These are phyloP conservation scores for Puccinia novopanici DNA, from an alignment of 1,284 basidiomycete genomes.

Conservation along the genomic window DNA sequence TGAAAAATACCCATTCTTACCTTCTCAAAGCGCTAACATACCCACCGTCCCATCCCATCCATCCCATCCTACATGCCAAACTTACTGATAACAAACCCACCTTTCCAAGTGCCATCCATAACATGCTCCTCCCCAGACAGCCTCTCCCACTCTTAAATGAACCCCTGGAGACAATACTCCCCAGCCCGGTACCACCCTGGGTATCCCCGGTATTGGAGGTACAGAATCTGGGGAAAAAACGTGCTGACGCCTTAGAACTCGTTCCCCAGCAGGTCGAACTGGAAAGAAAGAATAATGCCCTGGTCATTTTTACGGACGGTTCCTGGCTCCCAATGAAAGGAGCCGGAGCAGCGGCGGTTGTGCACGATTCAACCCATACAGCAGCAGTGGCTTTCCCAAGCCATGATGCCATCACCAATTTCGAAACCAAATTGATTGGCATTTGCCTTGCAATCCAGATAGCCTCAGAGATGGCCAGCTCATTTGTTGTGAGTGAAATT, in stretches of 20 bases:
- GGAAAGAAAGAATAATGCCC: no score
- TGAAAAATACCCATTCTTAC: background rate
- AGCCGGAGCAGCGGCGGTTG: no score
- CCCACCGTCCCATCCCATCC: background rate
- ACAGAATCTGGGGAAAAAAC: background rate
- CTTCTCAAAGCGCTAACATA: background rate
- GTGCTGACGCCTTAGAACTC: background rate
- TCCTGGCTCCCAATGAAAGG: background rate
- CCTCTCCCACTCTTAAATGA: background rate
- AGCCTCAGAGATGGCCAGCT: no score
- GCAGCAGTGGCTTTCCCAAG: background rate
- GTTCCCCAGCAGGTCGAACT: no score
- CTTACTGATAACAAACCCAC: background rate
- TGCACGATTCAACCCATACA: no score
- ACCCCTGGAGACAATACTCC: background rate
- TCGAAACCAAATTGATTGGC: no score
- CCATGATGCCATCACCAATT: no score
- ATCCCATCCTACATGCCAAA: background rate
- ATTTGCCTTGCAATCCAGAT: no score
- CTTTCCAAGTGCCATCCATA: no score
- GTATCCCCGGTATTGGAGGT: background rate
- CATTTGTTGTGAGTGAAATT: no score
- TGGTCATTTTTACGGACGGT: background rate
- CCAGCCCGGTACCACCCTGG: background rate
- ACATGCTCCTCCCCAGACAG: background rate